These are phyloP conservation scores for Adansonia madagascariensis DNA, from an alignment of 441 rosid genomes.

Conservation along the genomic window DNA sequence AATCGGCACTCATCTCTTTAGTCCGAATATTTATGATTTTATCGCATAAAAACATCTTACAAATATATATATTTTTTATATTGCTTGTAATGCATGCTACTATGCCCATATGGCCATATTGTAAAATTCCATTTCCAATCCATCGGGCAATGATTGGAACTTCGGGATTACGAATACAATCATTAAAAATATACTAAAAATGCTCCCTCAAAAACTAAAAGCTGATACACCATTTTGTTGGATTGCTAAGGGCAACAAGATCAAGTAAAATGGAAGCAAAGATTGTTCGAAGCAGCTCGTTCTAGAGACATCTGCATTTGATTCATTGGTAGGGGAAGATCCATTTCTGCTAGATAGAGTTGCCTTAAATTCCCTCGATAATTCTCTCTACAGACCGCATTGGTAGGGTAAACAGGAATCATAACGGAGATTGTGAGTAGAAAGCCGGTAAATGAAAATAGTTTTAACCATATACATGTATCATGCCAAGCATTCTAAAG, in stretches of 20 bases:
- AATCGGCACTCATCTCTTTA: no score
- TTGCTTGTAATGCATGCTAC: not conserved
- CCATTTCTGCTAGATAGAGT: conserved; percentile 27
- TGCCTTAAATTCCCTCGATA: conserved; percentile 21
- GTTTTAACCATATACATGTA: conserved; percentile 19
- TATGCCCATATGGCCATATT: not conserved
- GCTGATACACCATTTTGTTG: not conserved
- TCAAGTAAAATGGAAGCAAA: conserved; percentile 28
- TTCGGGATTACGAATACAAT: not conserved
- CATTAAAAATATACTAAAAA: not conserved
- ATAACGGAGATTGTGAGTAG: conserved; percentile 15
- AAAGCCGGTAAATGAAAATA: conserved; percentile 25
- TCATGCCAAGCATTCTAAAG: no score
- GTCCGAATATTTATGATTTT: no score
- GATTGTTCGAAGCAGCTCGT: conserved; percentile 33
- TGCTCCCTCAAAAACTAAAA: not conserved
- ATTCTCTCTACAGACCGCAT: conserved; percentile 27
- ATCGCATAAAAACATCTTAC: no score
- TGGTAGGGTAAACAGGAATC: conserved; percentile 22
- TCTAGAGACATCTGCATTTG: conserved; percentile 29
- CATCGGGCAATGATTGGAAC: not conserved
- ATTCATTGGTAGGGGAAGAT: conserved; percentile 24
- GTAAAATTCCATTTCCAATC: conserved; percentile 19
- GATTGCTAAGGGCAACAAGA: not conserved
- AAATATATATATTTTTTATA: not conserved